Conservation (phyloP, 148 eudicot species). For the Heliamphora exappendiculata region DNA sequence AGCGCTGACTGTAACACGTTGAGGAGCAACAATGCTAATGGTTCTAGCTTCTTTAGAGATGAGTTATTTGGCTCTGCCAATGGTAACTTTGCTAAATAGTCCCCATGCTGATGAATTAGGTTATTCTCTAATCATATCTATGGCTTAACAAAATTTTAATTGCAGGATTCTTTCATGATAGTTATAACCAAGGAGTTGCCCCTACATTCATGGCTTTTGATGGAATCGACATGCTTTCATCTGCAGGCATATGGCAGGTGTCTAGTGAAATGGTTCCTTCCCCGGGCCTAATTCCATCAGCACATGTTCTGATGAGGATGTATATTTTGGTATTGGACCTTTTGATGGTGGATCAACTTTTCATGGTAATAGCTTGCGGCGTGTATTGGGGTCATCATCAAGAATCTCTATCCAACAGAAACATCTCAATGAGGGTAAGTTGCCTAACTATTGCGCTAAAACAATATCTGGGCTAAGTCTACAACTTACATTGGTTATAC, state of each 20-base stretch:
- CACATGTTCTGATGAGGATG: constrained; percentile 19
- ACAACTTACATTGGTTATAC: too few relatives aligned
- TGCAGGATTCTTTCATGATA: constrained; percentile 26
- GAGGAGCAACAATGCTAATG: constrained; percentile 12
- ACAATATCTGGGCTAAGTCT: too few relatives aligned
- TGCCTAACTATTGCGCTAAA: constrained; percentile 3
- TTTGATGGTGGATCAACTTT: constrained; percentile 36
- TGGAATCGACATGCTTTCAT: neutral
- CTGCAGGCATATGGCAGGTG: constrained; percentile 22
- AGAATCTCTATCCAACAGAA: constrained; percentile 25
- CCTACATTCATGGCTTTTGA: constrained; percentile 6
- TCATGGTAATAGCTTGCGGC: constrained; percentile 34
- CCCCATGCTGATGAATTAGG: neutral
- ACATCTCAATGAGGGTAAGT: constrained; percentile 23
- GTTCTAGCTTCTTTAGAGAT: constrained; percentile 12
- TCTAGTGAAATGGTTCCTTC: constrained; percentile 16
- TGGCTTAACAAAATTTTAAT: neutral
- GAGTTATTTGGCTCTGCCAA: neutral
- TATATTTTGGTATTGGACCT: constrained; percentile 24
- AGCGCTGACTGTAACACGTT: constrained; percentile 15
- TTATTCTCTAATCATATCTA: neutral
- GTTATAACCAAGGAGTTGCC: neutral
- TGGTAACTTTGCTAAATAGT: neutral
- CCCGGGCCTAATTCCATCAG: constrained; percentile 27
- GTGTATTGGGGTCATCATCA: constrained; percentile 35